These are phyloP conservation scores for Zygnema circumcarinatum DNA, from an alignment of 139 green algal species.

Conservation along the genomic window DNA sequence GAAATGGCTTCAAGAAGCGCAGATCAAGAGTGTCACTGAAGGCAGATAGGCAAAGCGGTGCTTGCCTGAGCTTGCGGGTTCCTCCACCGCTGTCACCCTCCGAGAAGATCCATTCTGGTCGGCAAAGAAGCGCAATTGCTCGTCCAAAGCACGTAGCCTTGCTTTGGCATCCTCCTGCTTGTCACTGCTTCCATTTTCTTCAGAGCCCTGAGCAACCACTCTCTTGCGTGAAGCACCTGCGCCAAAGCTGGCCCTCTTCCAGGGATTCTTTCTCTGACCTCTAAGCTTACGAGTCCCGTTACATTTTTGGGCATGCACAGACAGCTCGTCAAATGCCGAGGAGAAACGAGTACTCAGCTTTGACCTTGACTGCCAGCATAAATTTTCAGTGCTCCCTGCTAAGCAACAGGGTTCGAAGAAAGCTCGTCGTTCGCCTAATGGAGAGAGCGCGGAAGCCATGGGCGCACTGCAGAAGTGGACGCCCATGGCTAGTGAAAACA, in stretches of 20 bases:
- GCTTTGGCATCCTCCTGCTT: neutral
- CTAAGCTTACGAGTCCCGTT: too few relatives aligned
- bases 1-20: too few relatives aligned
- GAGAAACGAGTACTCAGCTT: neutral
- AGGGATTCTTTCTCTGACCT: constrained; percentile 1
- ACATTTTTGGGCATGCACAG: neutral
- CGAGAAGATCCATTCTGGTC: neutral
- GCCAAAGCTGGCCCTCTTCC: too few relatives aligned
- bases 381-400: neutral
- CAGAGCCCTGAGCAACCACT: neutral
- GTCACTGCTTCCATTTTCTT: neutral
- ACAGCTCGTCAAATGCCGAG: neutral
- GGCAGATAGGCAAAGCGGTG: too few relatives aligned
- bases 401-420: too few relatives aligned
- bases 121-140: neutral
- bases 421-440: too few relatives aligned
- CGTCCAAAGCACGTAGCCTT: neutral
- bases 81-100: neutral
- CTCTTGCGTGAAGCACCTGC: neutral
- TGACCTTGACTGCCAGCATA: neutral
- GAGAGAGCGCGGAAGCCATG: too few relatives aligned
- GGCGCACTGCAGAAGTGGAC: too few relatives aligned
- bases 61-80: too few relatives aligned
- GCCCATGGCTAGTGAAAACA: too few relatives aligned
- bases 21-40: too few relatives aligned